A percentile compares a stretch with the other conserved stretches of the same genome.
Conservation (phyloP, 1,284 basidiomycete genomes). For the Trametes sp. region DNA sequence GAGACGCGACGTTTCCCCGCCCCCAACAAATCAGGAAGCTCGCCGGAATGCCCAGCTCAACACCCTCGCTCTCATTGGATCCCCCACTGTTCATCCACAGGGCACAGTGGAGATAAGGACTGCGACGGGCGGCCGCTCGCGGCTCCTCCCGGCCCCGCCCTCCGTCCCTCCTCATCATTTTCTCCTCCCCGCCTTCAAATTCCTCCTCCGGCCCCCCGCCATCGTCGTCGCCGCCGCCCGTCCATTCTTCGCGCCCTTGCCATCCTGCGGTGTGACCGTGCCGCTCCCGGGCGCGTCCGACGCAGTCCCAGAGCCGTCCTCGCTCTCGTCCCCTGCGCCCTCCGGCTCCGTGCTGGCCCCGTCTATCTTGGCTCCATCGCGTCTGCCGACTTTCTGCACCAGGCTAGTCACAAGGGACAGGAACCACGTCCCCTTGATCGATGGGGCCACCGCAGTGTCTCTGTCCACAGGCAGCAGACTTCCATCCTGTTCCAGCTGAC, state of each 20-base stretch:
- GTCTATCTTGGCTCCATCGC: constrained; percentile 33
- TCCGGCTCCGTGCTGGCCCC: constrained; percentile 32
- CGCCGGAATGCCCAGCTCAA: constrained; percentile 18
- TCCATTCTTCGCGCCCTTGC: constrained; percentile 27
- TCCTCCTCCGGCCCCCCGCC: constrained; percentile 68
- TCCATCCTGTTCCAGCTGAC: constrained; percentile 52
- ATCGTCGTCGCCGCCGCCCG: constrained; percentile 51
- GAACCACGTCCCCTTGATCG: constrained; percentile 61
- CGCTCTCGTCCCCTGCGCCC: constrained; percentile 37
- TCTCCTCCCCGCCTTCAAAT: constrained; percentile 48
- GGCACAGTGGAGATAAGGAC: constrained; percentile 9
- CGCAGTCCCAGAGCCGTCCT: constrained; percentile 47
- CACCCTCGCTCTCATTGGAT: constrained; percentile 9
- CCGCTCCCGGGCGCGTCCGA: constrained; percentile 49
- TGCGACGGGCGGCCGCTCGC: constrained; percentile 14
- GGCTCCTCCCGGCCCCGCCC: constrained; percentile 7
- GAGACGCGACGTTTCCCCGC: constrained; percentile 18
- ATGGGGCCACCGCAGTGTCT: constrained; percentile 54
- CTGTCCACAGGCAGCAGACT: constrained; percentile 61
- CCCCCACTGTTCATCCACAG: constrained; percentile 12
- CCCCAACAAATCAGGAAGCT: constrained; percentile 11
- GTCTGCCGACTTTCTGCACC: constrained; percentile 43
- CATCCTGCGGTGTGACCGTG: constrained; percentile 47
- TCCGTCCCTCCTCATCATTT: background rate
- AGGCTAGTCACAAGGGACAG: constrained; percentile 46